Evolutionary conservation across 345 rosid species (phyloP), one percentile per base, ranked within the genome.

Genomic region (Brassica napus): DNA sequence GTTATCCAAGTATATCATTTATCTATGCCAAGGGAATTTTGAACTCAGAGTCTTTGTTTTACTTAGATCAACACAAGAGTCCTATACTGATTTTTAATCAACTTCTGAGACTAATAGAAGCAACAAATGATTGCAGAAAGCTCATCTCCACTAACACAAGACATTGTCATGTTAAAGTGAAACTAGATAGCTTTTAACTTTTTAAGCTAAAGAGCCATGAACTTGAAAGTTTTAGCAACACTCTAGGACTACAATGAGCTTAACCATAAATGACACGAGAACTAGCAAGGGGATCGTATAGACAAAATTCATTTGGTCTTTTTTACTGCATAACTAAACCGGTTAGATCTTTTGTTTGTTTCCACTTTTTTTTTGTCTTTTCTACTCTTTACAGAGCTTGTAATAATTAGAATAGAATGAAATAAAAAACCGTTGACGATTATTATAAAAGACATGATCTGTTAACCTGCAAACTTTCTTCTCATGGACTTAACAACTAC

Each of bases 251-350:
- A 64, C 37, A 58, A 70, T 55, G 63, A 78, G 76, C 86, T 86
- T 74, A 5, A 94, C 92, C 97, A 88, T 87, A 68, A 87, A 88
- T 9, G 92, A 88, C 62, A 91, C 90, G 75, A 37, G 42, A 65
- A 11, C 9, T 68, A 39, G 32, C 15, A 68, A 69, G 49, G 59
- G 52, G 28, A 4, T 68, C 21, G 60, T 28, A 7, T 30, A 30
- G n/a, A 18, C 3, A 35, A 18, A 31, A 64, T 30, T 65, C 32
- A 64, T 21, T 21, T 21, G 23, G 23, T 21, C 23, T 21, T 21
- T 21, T 21, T 3, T 26, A 26, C 30, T 26, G 30, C 30, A 26
- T 26, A 26, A 26, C 30, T 26, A 26, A 26, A 26, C 30, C 30
- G 7, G 7, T 32, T 32, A 32, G 7, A 6, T 32, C 35, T 32